Base-by-base conservation (phyloP, 176 grass and related monocot genomes). In the Lolium rigidum region DNA sequence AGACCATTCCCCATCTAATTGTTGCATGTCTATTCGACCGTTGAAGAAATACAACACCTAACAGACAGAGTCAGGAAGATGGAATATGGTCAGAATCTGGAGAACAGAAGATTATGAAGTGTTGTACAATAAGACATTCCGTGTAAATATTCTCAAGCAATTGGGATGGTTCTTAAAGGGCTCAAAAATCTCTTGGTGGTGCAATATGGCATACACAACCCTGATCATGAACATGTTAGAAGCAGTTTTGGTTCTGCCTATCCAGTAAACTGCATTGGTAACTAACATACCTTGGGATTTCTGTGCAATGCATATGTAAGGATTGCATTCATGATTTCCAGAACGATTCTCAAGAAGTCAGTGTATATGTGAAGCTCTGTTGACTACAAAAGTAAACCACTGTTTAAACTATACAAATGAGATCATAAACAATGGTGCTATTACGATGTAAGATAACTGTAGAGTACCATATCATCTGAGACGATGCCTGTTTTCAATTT, bases 161-260 rank as follows among this genome's bases (percentile, higher is more conserved):
- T 88, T 96, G 71, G 97, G 97, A 88, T 99, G 97, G 37, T 91
- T 93, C 87, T 96, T 99, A 76, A 99, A 99, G 84, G 97, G 94
- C 68, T 92, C 76, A 83, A 99, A 99, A 64, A 96, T 92, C 82
- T 99, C 94, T 86, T 99, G 97, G 16, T 90, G 92, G 70, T 96
- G 94, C 97, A 99, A 80, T 89, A 99, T 79, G 77, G 97, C 97
- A 96, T 99, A 99, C 69, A 99, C 88, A 84, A 99, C 97, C 97
- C 97, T 99, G 85, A 70, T 90, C 16, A 67, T 57, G 78, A 60
- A 80, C 31, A 50, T 82, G 76, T 70, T 87, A 80, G 71, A 70
- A 80, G 46, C 57, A 83, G n/a, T 86, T 81, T 49, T 41, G 63
- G 26, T 82, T 35, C 59, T 47, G 54, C 78, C 48, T 69, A 50